phyloP scores from a whole-genome alignment of 179 eudicot genomes.

The Corrigiola litoralis region DNA sequence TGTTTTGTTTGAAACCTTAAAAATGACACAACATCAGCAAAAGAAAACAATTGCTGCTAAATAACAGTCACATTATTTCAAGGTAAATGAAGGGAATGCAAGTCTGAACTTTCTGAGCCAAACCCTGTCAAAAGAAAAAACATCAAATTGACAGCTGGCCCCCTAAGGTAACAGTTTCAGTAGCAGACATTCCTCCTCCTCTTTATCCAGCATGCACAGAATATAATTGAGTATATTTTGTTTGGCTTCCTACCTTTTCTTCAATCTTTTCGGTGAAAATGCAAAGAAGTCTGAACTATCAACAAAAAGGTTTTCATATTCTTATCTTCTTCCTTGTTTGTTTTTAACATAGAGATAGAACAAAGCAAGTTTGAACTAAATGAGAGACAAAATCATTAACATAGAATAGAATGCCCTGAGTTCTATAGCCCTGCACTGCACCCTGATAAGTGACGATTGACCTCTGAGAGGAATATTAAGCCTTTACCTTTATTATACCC shows the following conservation, averaged over 20 bases:
- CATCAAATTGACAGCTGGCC: constrained; percentile 15
- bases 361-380: background rate
- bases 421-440: constrained; percentile 7
- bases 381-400: constrained; percentile 24
- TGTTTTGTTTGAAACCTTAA: background rate
- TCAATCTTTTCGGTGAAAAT: background rate
- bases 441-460: constrained; percentile 12
- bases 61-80: constrained; percentile 3
- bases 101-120: background rate
- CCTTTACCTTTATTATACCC: constrained; percentile 7
- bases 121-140: constrained; percentile 6
- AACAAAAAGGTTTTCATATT: background rate
- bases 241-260: background rate
- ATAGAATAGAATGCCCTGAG: constrained; percentile 10
- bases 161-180: constrained; percentile 12
- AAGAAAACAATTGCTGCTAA: constrained; percentile 8
- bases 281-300: background rate
- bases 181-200: constrained; percentile 27
- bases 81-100: background rate
- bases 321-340: background rate
- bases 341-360: no score
- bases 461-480: constrained; percentile 19
- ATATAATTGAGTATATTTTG: constrained; percentile 16
- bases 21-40: constrained; percentile 11
- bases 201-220: constrained; percentile 22